Base-by-base conservation (phyloP, 164 flowering plant species). In the Nymphaea thermarum region DNA sequence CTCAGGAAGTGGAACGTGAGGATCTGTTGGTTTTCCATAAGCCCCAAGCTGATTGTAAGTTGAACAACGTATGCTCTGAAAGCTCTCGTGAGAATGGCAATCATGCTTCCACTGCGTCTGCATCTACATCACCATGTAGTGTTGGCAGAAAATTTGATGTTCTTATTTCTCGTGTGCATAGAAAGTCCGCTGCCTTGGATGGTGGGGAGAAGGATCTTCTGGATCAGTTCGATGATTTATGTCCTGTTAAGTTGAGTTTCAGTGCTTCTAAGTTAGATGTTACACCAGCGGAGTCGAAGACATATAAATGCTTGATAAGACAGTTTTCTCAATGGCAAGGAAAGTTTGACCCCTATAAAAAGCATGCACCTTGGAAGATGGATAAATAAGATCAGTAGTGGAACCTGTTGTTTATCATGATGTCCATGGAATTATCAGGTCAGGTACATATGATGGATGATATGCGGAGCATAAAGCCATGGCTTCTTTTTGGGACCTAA, bases 191-290 rank as follows among this genome's bases (percentile, higher is more conserved):
- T 61, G 55, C 71, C 44, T 47, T 61, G 45, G 73, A 62, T 17
- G 67, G 60, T 14, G 25, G 36, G 66, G 80, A 74, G 6, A n/a
- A 42, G 7, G 71, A 42, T 43, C 85, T 77, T 12, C 64, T 68
- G 45, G 84, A 88, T 66, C 2, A 80, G 53, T 84, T 88, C 71
- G 88, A 86, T 82, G 83, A 79, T 51, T 77, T 89, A 3, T 84
- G 87, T 70, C 86, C 96, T 1, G 59, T 85, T 12, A 75, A 78
- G 62, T 65, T 90, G 85, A 83, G 81, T 53, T 88, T 82, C 77
- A 79, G 79, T 72, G 71, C 65, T 68, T 44, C 63, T 53, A 17
- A 44, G 3, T 43, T 68, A 68, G 62, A 75, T 3, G 69, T 87
- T 66, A 77, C 68, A 18, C 17, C 69, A 4, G 66, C 71, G 53